Base-by-base conservation (phyloP, 2,329 filamentous ascomycete species). In the Amauroascus niger region DNA sequence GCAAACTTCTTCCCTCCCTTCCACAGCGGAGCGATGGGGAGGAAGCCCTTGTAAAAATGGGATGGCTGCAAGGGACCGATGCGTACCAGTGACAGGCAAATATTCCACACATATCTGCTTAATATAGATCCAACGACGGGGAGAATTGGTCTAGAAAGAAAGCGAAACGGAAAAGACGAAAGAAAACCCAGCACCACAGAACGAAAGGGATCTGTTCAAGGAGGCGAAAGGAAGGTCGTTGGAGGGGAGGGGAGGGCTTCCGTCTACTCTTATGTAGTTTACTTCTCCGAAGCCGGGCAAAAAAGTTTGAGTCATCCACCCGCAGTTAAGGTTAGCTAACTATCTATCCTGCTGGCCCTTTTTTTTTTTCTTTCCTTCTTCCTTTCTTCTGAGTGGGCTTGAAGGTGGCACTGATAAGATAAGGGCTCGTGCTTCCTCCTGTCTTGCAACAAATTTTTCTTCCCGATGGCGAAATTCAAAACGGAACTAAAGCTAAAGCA, bases 31-130 rank as follows among this genome's bases (percentile, higher is more conserved):
- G 43, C 24, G 5, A 40, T 18, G 39, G 52, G 40, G 50, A 13
- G n/a, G n/a, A n/a, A n/a, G 20, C 28, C 39, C 33, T 37, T 39
- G 46, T 49, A 33, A 35, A 35, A 35, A 52, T 45, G 5, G 39
- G 51, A 47, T 46, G 45, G 55, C 33, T 54, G 45, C 53, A 44
- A 52, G 49, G 40, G 59, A 33, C 54, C 26, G 59, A 55, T 5
- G 79, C 83, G 70, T 75, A 95, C 89, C 81, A 78, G 74, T 96
- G 88, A 75, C 90, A 96, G 65, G 88, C 90, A 73, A 96, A 96
- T 68, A 96, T 95, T 73, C 89, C 89, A 84, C 89, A 95, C 89
- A 95, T 95, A 65, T 71, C 86, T 77, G 67, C 70, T 50, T 41
- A n/a, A n/a, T n/a, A n/a, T n/a, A n/a, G n/a, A n/a, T 50, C 41